Evolutionary conservation across 345 rosid genomes (phyloP).

Genomic region (Orychophragmus violaceus): DNA sequence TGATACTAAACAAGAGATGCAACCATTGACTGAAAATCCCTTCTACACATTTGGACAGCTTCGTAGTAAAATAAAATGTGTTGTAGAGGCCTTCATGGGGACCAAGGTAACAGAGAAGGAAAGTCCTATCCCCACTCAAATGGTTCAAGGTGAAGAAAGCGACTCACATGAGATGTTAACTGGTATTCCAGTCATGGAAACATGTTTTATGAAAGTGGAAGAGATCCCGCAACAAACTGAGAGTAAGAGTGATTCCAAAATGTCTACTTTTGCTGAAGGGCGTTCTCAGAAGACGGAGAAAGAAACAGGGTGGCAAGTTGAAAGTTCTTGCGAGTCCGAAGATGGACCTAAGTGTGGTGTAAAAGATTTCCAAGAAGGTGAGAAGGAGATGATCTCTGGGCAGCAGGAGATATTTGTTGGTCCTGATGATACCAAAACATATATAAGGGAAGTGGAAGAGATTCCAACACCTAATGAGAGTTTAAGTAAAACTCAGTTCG

Average conservation of each 20-base stretch:
- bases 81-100: conserved; percentile 33
- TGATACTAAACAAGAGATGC: conserved; percentile 27
- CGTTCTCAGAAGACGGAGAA: conserved; percentile 6
- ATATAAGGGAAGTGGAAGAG: conserved; percentile 32
- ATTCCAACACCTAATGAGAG: conserved; percentile 31
- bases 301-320: conserved; percentile 16
- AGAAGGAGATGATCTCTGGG: conserved; percentile 17
- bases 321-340: conserved; percentile 7
- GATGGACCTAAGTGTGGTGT: conserved; percentile 15
- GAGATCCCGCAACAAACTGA: conserved; percentile 34
- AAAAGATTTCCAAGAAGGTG: conserved; percentile 28
- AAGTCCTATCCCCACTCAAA: conserved; percentile 21
- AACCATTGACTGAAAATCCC: conserved; percentile 22
- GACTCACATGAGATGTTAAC: conserved; percentile 24
- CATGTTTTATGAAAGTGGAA: too few species aligned
- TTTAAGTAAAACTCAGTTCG: not conserved
- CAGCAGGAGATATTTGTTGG: conserved; percentile 23
- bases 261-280: conserved; percentile 8
- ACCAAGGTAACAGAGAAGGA: conserved; percentile 33
- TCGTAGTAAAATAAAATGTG: conserved; percentile 27
- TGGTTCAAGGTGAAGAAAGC: conserved; percentile 32
- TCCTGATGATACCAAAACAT: conserved; percentile 22
- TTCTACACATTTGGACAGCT: conserved; percentile 35
- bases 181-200: conserved; percentile 27
- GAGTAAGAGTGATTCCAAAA: conserved; percentile 16